These are phyloP conservation scores for Fennellomyces sp. DNA, from an alignment of 371 early-diverging fungal species.

Conservation along the genomic window DNA sequence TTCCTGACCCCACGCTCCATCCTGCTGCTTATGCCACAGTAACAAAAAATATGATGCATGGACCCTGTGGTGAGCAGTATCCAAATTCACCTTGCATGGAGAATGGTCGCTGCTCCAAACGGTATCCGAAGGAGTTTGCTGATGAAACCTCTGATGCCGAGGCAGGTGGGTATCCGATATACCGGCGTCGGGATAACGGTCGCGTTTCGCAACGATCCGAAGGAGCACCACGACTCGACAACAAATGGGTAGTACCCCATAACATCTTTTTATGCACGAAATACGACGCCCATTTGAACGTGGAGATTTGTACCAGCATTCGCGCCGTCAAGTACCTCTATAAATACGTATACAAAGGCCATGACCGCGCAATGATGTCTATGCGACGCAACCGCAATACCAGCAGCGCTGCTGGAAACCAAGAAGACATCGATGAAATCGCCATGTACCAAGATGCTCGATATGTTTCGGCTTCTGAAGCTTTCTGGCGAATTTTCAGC, in stretches of 20 bases:
- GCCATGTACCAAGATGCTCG: conserved; percentile 18
- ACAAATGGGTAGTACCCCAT: not conserved
- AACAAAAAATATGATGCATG: conserved; percentile 37
- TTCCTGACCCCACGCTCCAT: conserved; percentile 34
- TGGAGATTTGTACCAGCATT: not conserved
- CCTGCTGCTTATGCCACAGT: conserved; percentile 27
- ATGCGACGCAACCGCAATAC: not conserved
- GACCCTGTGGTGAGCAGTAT: conserved; percentile 23
- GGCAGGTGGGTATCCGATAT: not conserved
- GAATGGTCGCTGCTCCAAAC: too few species aligned
- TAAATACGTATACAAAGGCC: not conserved
- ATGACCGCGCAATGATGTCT: not conserved
- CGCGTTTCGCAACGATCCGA: not conserved
- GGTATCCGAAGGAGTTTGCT: not conserved
- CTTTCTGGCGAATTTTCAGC: conserved; percentile 27
- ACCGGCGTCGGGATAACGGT: not conserved
- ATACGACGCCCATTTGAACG: not conserved
- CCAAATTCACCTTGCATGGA: not conserved
- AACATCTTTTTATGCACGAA: too few species aligned
- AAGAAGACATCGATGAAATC: conserved; percentile 16
- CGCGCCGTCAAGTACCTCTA: too few species aligned
- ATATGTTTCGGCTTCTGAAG: conserved; percentile 34
- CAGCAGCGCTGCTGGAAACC: not conserved
- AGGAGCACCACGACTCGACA: not conserved
- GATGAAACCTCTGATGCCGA: not conserved